phyloP scores from a whole-genome alignment of 1,284 basidiomycete genomes.

The Naganishia sp. region DNA sequence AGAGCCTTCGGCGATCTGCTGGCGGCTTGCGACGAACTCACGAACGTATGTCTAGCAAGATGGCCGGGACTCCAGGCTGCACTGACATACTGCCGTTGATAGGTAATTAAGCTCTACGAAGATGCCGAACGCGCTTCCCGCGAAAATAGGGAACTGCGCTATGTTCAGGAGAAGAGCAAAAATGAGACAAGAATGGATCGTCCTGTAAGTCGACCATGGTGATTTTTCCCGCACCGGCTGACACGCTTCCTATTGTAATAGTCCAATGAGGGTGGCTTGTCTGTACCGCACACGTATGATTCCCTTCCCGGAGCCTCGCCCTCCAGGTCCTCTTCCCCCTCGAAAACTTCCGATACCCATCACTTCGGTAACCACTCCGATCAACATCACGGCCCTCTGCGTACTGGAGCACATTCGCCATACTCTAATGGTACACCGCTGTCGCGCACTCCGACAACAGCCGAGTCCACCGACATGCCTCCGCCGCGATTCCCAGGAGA shows the following conservation, averaged over 20 bases:
- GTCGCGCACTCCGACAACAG: conserved; percentile 10
- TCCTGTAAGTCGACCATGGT: conserved; percentile 37
- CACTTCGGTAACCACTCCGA: not conserved
- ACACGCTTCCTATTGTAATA: not conserved
- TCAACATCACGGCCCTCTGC: not conserved
- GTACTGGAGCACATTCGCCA: conserved; percentile 17
- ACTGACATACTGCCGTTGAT: not conserved
- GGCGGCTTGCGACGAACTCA: conserved; percentile 45
- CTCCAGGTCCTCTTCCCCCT: conserved; percentile 15
- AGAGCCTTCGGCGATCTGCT: conserved; percentile 46
- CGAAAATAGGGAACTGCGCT: conserved; percentile 47
- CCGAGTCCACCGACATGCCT: conserved; percentile 17
- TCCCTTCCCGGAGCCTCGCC: not conserved
- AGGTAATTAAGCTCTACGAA: conserved; percentile 47
- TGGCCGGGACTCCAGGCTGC: not conserved
- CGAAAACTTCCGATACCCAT: not conserved
- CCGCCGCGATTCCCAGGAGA: conserved; percentile 24
- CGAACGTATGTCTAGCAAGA: conserved; percentile 34
- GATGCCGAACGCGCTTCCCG: conserved; percentile 45
- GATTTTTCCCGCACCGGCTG: not conserved
- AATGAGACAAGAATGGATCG: conserved; percentile 50
- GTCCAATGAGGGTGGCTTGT: conserved; percentile 1
- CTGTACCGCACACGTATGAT: conserved; percentile 1
- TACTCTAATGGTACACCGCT: conserved; percentile 4
- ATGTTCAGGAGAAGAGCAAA: conserved; percentile 51